phyloP scores from a whole-genome alignment of 1,284 basidiomycete species.

The Marasmius sp. region DNA sequence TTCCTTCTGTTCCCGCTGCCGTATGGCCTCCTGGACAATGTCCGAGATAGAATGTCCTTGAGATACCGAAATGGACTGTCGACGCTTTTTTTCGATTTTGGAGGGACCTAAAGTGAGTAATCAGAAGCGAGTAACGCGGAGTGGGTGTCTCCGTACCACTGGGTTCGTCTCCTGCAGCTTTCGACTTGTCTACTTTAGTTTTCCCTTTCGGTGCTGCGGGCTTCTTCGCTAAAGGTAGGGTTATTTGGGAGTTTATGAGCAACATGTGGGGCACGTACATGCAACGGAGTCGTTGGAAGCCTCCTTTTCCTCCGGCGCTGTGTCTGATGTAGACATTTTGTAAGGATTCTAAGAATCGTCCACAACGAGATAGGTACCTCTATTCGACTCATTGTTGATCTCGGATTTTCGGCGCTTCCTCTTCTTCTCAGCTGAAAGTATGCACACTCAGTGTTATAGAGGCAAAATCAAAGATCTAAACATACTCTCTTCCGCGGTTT shows the following conservation, averaged over 20 bases:
- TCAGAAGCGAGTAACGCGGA: background rate
- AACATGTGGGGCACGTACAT: background rate
- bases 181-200: background rate
- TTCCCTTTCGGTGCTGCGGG: background rate
- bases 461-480: background rate
- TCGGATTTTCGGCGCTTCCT: constrained; percentile 14
- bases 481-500: background rate
- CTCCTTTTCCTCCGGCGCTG: background rate
- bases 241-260: background rate
- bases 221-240: background rate
- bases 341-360: background rate
- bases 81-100: background rate
- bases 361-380: too few species aligned
- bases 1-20: background rate
- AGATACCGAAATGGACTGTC: background rate
- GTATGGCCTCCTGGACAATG: background rate
- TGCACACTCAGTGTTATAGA: background rate
- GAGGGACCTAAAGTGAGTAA: background rate
- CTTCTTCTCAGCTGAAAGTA: constrained; percentile 5
- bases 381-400: background rate
- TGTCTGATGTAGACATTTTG: constrained; percentile 3
- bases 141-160: background rate
- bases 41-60: background rate
- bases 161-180: too few species aligned
- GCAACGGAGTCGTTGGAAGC: background rate